These are phyloP conservation scores for Chaetomium tenue DNA, from an alignment of 495 filamentous ascomycete species.

Conservation along the genomic window DNA sequence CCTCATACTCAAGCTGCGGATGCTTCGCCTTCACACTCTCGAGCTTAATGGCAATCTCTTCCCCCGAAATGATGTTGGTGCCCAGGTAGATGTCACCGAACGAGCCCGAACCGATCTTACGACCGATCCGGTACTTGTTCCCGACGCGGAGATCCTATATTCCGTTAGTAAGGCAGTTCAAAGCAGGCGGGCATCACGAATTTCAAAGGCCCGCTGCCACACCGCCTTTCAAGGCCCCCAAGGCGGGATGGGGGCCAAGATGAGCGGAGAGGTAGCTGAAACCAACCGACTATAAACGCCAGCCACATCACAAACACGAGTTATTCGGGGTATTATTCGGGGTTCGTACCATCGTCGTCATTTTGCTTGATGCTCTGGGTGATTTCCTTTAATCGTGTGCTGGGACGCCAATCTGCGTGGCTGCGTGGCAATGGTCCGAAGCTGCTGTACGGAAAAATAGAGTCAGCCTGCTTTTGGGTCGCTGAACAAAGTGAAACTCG, in stretches of 20 bases:
- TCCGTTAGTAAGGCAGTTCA: conserved; percentile 1
- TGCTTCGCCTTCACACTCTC: conserved; percentile 99
- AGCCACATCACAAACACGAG: neutral
- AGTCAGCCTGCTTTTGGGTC: conserved; percentile 12
- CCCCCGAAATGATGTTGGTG: conserved; percentile 99
- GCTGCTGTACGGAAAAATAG: neutral
- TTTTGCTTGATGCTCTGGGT: conserved; percentile 27
- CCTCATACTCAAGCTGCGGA: conserved; percentile 99
- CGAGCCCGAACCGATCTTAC: conserved; percentile 97
- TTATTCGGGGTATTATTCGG: conserved; percentile 5
- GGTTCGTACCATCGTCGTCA: conserved; percentile 53
- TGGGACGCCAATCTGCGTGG: neutral
- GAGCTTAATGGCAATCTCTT: conserved; percentile 99
- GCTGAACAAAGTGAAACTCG: neutral
- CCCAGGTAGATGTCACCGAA: conserved; percentile 99
- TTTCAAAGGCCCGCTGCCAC: neutral
- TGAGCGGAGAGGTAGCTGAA: conserved; percentile 6
- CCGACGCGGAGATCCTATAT: conserved; percentile 93
- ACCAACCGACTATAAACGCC: neutral
- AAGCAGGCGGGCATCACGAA: neutral
- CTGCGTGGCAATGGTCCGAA: neutral
- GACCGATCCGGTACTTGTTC: conserved; percentile 99
- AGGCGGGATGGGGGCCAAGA: neutral
- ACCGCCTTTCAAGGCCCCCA: conserved; percentile 1
- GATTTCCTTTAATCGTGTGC: neutral